These are phyloP conservation scores for Boeremia lycopersici DNA, from an alignment of 2,329 filamentous ascomycete species.

Conservation along the genomic window DNA sequence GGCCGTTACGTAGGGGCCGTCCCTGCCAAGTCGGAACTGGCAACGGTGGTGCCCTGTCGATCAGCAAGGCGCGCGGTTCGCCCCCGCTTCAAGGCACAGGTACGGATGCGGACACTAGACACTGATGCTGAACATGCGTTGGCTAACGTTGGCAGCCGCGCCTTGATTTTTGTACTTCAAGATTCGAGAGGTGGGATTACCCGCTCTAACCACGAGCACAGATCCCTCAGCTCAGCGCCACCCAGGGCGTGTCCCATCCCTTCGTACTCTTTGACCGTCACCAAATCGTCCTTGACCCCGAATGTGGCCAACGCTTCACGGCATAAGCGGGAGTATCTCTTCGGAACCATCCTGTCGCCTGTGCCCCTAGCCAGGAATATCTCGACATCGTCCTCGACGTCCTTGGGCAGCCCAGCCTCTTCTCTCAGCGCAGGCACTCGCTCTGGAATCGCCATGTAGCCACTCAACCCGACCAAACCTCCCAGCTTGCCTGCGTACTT, in stretches of 20 bases:
- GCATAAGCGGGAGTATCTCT: slow-evolving; percentile 50
- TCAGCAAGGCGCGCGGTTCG: slow-evolving; percentile 3
- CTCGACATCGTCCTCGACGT: slow-evolving; percentile 44
- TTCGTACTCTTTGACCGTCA: slow-evolving; percentile 55
- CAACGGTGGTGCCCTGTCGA: slow-evolving; percentile 9
- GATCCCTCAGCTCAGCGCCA: slow-evolving; percentile 53
- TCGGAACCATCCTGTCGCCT: slow-evolving; percentile 56
- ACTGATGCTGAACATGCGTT: not conserved
- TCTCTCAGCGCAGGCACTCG: slow-evolving; percentile 49
- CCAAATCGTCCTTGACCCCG: slow-evolving; percentile 46
- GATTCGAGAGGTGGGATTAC: slow-evolving; percentile 46
- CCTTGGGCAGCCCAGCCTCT: slow-evolving; percentile 42
- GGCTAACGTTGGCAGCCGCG: not conserved
- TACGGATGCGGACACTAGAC: not conserved
- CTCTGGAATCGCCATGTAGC: slow-evolving; percentile 54
- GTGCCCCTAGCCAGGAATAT: slow-evolving; percentile 56
- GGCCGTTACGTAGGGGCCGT: slow-evolving; percentile 1
- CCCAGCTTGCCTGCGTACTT: slow-evolving; percentile 50
- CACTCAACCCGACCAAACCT: slow-evolving; percentile 53
- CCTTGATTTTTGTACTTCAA: not conserved
- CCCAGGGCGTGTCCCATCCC: slow-evolving; percentile 54
- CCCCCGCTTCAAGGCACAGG: not conserved
- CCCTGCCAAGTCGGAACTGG: slow-evolving; percentile 15
- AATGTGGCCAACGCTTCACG: slow-evolving; percentile 49
- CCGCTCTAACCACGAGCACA: slow-evolving; percentile 52